Evolutionary conservation across 805 yeast species (phyloP), one percentile per base, ranked within the genome.

Genomic region (Ogataea methylovora): DNA sequence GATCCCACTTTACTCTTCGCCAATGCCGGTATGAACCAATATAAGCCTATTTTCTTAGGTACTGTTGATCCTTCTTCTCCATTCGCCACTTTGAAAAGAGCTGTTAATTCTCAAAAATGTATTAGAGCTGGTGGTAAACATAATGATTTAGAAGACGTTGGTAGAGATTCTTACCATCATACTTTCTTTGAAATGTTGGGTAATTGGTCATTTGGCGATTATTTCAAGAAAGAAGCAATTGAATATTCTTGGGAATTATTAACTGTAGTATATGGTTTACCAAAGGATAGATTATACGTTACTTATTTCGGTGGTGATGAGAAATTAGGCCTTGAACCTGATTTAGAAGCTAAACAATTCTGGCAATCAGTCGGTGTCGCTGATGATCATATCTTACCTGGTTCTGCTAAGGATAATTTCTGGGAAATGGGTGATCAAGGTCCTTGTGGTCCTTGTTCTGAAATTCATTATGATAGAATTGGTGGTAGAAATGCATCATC

Each of bases 401-500:
- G 99, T 38, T 67, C 79, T 46, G 84, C 79, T 35, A 68, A 78
- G 54, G 99, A 92, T 60, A 92, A 92, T 65, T 92, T 92, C 63
- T 92, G 99, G 99, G 99, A 92, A 69, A 92, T 92, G 99, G 99
- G 99, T 51, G 99, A 94, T 56, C 97, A 90, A 68, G 99, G 99
- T 46, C 99, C 99, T 32, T 92, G 99, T 69, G 99, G 99, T 43
- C 99, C 99, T 34, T 94, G 98, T 66, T 83, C 95, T 17, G 99
- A 92, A 63, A 74, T 92, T 48, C 99, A 92, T 62, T 92, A 86
- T 60, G 99, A 92, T 63, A 79, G 98, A 65, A 87, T 92, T 45
- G 98, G 98, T 45, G 97, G 97, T 39, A 81, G 99, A 69, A 90
- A 92, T 54, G 98, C 97, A 36, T 69, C 97, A 14, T 51, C 63